These are phyloP conservation scores for Melaleuca alternifolia DNA, from an alignment of 345 rosid species.

Conservation along the genomic window DNA sequence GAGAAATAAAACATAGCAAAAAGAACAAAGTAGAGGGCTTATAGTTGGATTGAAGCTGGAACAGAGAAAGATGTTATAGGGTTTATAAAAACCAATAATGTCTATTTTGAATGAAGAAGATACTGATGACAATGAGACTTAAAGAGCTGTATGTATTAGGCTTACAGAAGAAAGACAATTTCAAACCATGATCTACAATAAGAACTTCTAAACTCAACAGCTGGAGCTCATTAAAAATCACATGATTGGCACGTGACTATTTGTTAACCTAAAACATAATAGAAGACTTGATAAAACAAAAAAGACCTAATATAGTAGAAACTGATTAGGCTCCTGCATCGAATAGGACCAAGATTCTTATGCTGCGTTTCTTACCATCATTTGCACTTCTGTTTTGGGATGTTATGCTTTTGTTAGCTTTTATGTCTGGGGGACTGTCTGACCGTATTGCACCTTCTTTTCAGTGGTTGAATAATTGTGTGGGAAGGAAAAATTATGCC, in stretches of 20 bases:
- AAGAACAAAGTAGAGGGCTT: not conserved
- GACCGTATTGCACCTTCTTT: conserved; percentile 5
- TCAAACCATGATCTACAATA: not conserved
- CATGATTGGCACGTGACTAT: not conserved
- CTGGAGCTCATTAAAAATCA: not conserved
- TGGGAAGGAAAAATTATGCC: conserved; percentile 80
- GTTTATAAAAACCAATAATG: not conserved
- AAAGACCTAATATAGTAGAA: not conserved
- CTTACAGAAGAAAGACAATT: not conserved
- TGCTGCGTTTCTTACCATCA: not conserved
- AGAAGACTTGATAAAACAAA: not conserved
- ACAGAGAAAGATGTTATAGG: not conserved
- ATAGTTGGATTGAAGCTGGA: not conserved
- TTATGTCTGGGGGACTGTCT: not conserved
- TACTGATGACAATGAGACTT: not conserved
- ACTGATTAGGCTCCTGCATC: not conserved
- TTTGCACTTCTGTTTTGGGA: not conserved
- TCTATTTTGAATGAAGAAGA: not conserved
- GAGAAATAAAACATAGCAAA: not conserved
- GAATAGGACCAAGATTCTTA: not conserved
- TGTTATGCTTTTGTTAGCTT: not conserved
- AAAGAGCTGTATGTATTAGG: not conserved
- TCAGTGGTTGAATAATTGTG: conserved; percentile 97
- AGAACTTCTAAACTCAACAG: not conserved
- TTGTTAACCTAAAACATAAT: not conserved